phyloP scores from a whole-genome alignment of 345 rosid species.

The Pistacia integerrima region DNA sequence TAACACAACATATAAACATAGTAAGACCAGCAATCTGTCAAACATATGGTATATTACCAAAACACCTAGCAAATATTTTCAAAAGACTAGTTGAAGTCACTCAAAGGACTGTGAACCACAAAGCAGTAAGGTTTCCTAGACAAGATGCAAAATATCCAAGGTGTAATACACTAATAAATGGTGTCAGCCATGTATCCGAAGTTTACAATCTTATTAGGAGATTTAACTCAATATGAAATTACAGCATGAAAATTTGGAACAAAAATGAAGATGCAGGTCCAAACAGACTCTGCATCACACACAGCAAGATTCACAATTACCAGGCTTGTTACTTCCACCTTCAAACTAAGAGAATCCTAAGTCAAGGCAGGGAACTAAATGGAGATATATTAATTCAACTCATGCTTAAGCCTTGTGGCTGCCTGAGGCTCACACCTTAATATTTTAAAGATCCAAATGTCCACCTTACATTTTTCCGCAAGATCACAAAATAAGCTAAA shows the following conservation, averaged over 20 bases:
- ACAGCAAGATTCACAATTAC: background rate
- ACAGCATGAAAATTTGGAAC: background rate
- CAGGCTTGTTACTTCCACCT: background rate
- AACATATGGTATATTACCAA: background rate
- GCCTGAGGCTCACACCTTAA: background rate
- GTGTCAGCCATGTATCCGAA: background rate
- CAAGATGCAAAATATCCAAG: background rate
- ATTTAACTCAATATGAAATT: background rate
- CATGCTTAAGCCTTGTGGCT: background rate
- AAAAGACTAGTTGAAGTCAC: background rate
- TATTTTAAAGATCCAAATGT: background rate
- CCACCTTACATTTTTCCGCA: background rate
- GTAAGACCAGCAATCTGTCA: background rate
- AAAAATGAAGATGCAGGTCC: background rate
- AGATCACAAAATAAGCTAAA: background rate
- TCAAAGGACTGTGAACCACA: background rate
- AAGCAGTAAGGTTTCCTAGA: background rate
- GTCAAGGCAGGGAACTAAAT: background rate
- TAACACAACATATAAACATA: background rate
- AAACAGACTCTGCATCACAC: background rate
- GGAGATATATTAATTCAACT: no score
- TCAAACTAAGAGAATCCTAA: background rate
- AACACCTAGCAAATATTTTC: background rate
- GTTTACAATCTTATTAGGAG: background rate
- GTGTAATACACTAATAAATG: background rate